These are phyloP conservation scores for Suillus subaureus DNA, from an alignment of 768 basidiomycete genomes.

Conservation along the genomic window DNA sequence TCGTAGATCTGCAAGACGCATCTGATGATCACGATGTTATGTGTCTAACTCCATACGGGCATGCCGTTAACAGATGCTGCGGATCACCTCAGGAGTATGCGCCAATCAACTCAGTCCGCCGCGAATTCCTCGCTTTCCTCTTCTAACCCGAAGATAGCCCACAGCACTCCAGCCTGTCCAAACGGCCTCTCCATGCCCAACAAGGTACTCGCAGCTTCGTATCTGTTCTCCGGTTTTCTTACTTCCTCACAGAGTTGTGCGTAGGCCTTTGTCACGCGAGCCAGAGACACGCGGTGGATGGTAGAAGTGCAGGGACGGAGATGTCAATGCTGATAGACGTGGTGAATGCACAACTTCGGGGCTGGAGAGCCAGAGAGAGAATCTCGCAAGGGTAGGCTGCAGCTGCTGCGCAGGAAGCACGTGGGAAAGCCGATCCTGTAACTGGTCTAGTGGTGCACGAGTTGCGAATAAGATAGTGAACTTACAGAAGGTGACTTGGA, in stretches of 20 bases:
- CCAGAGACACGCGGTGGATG: constrained; percentile 79
- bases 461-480: not conserved
- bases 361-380: constrained; percentile 85
- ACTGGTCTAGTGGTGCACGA: not conserved
- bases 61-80: not conserved
- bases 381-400: constrained; percentile 61
- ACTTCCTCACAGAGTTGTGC: constrained; percentile 75
- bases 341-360: constrained; percentile 81
- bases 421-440: constrained; percentile 74
- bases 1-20: not conserved
- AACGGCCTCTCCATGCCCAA: constrained; percentile 84
- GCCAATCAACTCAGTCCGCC: not conserved
- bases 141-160: constrained; percentile 79
- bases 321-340: constrained; percentile 72
- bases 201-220: constrained; percentile 89
- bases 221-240: constrained; percentile 71
- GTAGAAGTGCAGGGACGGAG: constrained; percentile 62
- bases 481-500: constrained; percentile 27
- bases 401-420: constrained; percentile 65
- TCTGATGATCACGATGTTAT: not conserved
- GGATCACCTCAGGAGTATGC: not conserved
- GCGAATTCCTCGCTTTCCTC: constrained; percentile 32
- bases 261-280: constrained; percentile 71
- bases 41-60: not conserved
- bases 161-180: constrained; percentile 71